Evolutionary conservation across 495 filamentous ascomycete species (phyloP).

Genomic region (Parachaetomium inaequale): DNA sequence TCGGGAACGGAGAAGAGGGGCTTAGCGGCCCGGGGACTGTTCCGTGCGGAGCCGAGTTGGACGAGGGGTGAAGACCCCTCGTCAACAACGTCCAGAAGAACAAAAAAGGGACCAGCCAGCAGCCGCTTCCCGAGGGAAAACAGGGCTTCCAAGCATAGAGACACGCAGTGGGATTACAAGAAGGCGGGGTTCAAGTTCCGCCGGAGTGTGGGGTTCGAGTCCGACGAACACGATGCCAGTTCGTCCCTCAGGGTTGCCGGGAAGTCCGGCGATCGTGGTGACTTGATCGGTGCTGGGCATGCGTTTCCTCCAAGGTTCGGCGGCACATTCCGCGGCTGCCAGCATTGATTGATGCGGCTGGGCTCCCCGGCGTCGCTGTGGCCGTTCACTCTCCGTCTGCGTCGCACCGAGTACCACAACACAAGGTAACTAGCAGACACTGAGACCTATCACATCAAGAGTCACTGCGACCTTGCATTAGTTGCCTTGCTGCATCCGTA

Average conservation of each 20-base stretch:
- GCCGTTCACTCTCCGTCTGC: not conserved
- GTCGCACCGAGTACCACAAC: not conserved
- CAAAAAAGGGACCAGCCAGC: no score
- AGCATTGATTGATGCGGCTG: not conserved
- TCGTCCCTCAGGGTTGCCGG: not conserved
- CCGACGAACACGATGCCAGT: not conserved
- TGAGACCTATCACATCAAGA: slow-evolving; percentile 16
- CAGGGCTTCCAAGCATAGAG: not conserved
- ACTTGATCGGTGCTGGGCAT: slow-evolving; percentile 13
- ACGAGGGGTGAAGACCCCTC: not conserved
- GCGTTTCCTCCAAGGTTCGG: not conserved
- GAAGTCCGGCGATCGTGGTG: slow-evolving; percentile 14
- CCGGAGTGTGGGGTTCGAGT: not conserved
- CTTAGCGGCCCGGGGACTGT: slow-evolving; percentile 26
- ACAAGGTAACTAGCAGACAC: not conserved
- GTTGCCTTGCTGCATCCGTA: slow-evolving; percentile 27
- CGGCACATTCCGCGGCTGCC: not conserved
- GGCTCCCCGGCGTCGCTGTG: not conserved
- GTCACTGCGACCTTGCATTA: slow-evolving; percentile 25
- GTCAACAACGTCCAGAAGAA: no score
- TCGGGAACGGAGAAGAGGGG: slow-evolving; percentile 20
- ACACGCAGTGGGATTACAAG: no score
- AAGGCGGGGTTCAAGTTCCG: not conserved
- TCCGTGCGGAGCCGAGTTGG: slow-evolving; percentile 24
- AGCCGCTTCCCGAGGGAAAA: no score